These are phyloP conservation scores for Lobulomyces angularis DNA, from an alignment of 192 early-diverging fungal genomes.

Conservation along the genomic window DNA sequence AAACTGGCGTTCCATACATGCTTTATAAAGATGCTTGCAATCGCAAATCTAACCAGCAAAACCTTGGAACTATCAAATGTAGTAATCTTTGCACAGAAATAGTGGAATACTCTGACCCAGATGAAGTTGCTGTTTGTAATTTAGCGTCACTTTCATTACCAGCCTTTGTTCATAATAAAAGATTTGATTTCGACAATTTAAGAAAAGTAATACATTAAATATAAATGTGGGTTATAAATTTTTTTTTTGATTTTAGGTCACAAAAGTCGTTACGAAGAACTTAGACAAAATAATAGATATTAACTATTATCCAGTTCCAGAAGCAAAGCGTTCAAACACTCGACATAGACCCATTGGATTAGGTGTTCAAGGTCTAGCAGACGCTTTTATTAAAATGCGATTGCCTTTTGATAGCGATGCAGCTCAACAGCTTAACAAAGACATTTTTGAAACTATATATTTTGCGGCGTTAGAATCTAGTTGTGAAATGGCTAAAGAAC, in stretches of 20 bases:
- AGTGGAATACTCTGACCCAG: slow-evolving; percentile 88
- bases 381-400: slow-evolving; percentile 91
- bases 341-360: slow-evolving; percentile 93
- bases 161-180: slow-evolving; percentile 58
- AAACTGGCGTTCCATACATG: slow-evolving; percentile 97
- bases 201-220: slow-evolving; percentile 30
- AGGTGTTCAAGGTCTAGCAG: slow-evolving; percentile 97
- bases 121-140: slow-evolving; percentile 97
- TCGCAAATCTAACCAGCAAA: slow-evolving; percentile 97
- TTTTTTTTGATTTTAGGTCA: slow-evolving; percentile 29
- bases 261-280: slow-evolving; percentile 82
- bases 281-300: slow-evolving; percentile 95
- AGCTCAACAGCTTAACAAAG: slow-evolving; percentile 66
- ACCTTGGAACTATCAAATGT: slow-evolving; percentile 97
- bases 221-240: not conserved
- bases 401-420: slow-evolving; percentile 82
- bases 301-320: slow-evolving; percentile 90
- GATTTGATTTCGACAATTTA: slow-evolving; percentile 76
- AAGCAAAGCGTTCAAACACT: slow-evolving; percentile 80
- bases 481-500: slow-evolving; percentile 68
- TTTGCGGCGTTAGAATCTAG: slow-evolving; percentile 85
- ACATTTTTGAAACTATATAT: slow-evolving; percentile 96
- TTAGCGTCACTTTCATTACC: slow-evolving; percentile 89
- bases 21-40: slow-evolving; percentile 99
- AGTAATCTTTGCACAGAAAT: slow-evolving; percentile 97